Base-by-base conservation (phyloP, 2,329 filamentous ascomycete genomes). In the Aspergillus latus region DNA sequence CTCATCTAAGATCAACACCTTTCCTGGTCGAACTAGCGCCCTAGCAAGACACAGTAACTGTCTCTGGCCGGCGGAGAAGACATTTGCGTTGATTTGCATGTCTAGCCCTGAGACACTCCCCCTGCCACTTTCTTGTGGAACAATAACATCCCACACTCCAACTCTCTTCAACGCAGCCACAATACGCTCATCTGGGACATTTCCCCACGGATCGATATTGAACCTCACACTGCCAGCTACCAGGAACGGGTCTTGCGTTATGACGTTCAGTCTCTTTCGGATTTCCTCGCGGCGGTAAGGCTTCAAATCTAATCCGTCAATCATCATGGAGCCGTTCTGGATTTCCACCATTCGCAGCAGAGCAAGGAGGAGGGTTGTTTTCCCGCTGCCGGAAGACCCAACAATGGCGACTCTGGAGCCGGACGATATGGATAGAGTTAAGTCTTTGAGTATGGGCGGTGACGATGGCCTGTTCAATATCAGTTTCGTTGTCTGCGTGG, bases 1-100 rank as follows among this genome's bases (percentile, higher is more conserved):
- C 46, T 68, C 65, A 52, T 68, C 66, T 2, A 68, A 43, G 5
- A 68, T 47, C 7, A 68, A 9, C 58, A 13, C 58, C 52, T 9
- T 9, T 6, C 13, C 26, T 26, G 21, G 3, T 9, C 54, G 15
- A 6, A 57, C 15, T 3, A 57, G 11, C 4, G 54, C 54, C 13
- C 54, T 40, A 1, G 42, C 54, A 6, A 57, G 39, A 1, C 42
- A 52, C 2, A 57, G 10, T 10, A 57, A 49, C 21, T 57, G 54
- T 8, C 37, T 30, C 30, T 57, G 54, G 11, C 54, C 54, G 10
- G 30, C 37, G 29, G 42, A 48, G n/a, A 52, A 45, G 8, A 29
- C 11, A 13, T 7, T 21, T 10, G 26, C 26, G 21, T 44, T 29
- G n/a, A 42, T 42, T 13, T 42, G n/a, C 42, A 13, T n/a, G 4